These are phyloP conservation scores for Vaccinium myrtillus DNA, from an alignment of 148 eudicot genomes.

Conservation along the genomic window DNA sequence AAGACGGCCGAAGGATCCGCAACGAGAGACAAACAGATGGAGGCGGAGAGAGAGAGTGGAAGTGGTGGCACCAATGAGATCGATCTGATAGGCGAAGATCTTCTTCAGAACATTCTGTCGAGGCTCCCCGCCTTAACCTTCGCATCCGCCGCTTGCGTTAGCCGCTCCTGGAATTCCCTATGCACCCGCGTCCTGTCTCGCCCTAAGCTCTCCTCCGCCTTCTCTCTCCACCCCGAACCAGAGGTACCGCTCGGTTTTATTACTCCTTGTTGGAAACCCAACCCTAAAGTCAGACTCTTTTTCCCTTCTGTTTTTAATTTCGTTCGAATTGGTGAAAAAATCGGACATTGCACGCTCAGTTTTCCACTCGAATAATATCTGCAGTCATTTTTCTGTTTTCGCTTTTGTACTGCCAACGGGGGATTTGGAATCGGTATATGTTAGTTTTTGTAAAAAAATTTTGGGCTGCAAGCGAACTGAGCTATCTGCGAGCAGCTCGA, in stretches of 20 bases:
- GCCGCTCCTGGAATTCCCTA: constrained; percentile 59
- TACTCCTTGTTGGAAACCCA: neutral
- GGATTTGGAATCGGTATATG: neutral
- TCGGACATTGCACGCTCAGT: neutral
- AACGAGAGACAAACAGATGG: neutral
- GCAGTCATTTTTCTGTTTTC: too few species aligned
- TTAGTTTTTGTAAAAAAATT: too few species aligned
- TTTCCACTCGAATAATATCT: neutral
- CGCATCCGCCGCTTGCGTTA: constrained; percentile 83
- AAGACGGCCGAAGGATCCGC: neutral
- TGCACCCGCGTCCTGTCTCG: constrained; percentile 53
- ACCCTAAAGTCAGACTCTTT: neutral
- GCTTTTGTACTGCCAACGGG: neutral
- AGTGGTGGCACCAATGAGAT: neutral
- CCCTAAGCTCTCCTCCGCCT: constrained; percentile 68
- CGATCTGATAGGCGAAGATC: constrained; percentile 49
- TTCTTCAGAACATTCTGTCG: constrained; percentile 48
- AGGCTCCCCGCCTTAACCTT: constrained; percentile 70
- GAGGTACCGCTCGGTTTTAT: constrained; percentile 28
- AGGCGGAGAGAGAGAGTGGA: neutral
- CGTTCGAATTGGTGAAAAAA: neutral
- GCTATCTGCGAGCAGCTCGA: too few species aligned
- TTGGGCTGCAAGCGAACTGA: too few species aligned
- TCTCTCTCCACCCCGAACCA: constrained; percentile 52
- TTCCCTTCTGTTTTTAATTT: neutral